phyloP scores from a whole-genome alignment of 352 stramenopile genomes.

The Globisporangium perplexum region DNA sequence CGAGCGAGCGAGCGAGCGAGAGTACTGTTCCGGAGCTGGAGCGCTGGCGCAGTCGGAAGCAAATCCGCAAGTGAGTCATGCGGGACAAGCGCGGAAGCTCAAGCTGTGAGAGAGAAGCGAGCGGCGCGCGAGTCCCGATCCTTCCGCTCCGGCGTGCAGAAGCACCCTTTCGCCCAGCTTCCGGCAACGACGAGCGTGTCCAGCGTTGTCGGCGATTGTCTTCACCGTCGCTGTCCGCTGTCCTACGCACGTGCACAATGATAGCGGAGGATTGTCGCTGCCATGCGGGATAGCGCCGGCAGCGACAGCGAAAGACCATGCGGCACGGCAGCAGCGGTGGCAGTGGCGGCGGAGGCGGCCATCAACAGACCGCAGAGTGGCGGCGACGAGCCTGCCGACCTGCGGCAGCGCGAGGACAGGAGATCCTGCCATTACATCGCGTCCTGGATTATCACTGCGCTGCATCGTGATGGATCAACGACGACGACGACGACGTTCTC shows the following conservation, averaged over 20 bases:
- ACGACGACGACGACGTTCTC: no score
- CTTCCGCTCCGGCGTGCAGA: conserved; percentile 2
- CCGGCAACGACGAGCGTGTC: background rate
- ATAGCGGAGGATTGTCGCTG: background rate
- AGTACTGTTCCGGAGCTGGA: background rate
- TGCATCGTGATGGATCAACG: no score
- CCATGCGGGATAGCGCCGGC: background rate
- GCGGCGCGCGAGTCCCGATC: conserved; percentile 2
- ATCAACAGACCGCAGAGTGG: no score
- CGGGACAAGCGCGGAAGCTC: background rate
- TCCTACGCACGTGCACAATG: background rate
- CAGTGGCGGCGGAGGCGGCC: no score
- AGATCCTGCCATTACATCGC: no score
- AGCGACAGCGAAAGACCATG: no score
- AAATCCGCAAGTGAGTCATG: conserved; percentile 9
- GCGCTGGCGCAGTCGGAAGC: conserved; percentile 2
- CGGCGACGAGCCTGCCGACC: no score
- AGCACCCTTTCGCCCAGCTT: background rate
- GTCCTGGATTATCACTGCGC: no score
- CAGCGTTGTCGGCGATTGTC: background rate
- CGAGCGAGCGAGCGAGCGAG: no score
- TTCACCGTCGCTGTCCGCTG: no score
- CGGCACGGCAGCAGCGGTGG: no score
- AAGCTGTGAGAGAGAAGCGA: background rate
- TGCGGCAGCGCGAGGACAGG: no score